Evolutionary conservation across 1,284 basidiomycete genomes (phyloP).

Genomic region (Cystobasidium sp.): DNA sequence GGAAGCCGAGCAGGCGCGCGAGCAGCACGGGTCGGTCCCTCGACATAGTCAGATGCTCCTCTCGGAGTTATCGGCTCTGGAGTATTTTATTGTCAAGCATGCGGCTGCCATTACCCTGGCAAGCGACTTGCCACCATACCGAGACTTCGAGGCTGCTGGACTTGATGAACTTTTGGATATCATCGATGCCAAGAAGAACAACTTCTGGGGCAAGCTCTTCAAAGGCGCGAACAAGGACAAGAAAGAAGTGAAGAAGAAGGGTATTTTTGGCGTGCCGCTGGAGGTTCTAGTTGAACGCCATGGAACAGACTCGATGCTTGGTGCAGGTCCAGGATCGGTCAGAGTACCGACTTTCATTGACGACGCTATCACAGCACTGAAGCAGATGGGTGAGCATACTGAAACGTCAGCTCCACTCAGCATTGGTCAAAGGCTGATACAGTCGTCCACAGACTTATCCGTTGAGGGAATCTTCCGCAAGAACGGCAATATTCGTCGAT

Average conservation of each 20-base stretch:
- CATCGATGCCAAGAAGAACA: constrained; percentile 88
- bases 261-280: constrained; percentile 89
- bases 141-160: constrained; percentile 60
- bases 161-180: constrained; percentile 92
- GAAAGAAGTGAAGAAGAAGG: constrained; percentile 76
- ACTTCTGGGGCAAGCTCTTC: constrained; percentile 97
- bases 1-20: constrained; percentile 80
- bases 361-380: constrained; percentile 96
- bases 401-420: background rate
- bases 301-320: constrained; percentile 89
- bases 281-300: constrained; percentile 94
- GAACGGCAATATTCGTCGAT: constrained; percentile 93
- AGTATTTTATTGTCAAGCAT: constrained; percentile 89
- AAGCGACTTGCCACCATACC: constrained; percentile 67
- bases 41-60: constrained; percentile 76
- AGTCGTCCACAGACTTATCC: constrained; percentile 78
- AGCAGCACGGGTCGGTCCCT: constrained; percentile 77
- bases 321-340: constrained; percentile 81
- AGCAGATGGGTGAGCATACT: constrained; percentile 87
- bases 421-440: constrained; percentile 3
- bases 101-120: constrained; percentile 81
- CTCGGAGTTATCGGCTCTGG: constrained; percentile 80
- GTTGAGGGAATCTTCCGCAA: constrained; percentile 98
- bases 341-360: constrained; percentile 96
- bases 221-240: constrained; percentile 81